Base-by-base conservation (phyloP, 257 asterid genomes). In the Nyctanthes arbortristis region DNA sequence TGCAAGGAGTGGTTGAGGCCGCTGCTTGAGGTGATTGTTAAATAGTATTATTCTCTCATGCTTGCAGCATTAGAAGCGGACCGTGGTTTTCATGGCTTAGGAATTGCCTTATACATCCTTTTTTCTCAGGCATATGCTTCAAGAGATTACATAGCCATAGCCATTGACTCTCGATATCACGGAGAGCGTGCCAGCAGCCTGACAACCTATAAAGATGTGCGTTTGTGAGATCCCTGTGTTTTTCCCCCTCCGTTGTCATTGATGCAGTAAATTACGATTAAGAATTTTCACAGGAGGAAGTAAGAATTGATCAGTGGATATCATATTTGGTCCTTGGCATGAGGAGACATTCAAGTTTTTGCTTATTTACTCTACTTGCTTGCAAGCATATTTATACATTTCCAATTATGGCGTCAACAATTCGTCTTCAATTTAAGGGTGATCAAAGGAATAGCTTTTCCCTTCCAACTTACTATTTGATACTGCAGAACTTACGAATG, bases 91-190 rank as follows among this genome's bases (percentile, higher is more conserved):
- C 27, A 61, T 30, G 57, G 55, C 18, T 24, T 25, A 65, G 13
- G 62, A 64, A 14, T 70, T 75, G 47, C 68, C 76, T 40, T 43
- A 13, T 56, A 25, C 16, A 6, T 47, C 40, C 66, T 37, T 25
- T 66, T 20, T 49, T 69, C 77, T 65, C 88, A 93, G 99, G 97
- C 94, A 63, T 93, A 91, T 83, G 96, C 94, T 81, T 89, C 96
- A 25, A 89, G 93, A 77, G 92, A 86, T 80, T 93, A 93, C 64
- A 82, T 93, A 39, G 75, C 96, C 34, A 57, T 93, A 77, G 97
- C 99, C 65, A 84, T 91, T 68, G 99, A 93, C 82, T 93, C 99
- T 69, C 96, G 99, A 56, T 89, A 89, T 69, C 99, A 93, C 75
- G 99, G 99, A 63, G 96, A 93, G 61, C 97, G 97, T 71, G 97